Base-by-base conservation (phyloP, 345 rosid species). In the Clarkia xantiana region DNA sequence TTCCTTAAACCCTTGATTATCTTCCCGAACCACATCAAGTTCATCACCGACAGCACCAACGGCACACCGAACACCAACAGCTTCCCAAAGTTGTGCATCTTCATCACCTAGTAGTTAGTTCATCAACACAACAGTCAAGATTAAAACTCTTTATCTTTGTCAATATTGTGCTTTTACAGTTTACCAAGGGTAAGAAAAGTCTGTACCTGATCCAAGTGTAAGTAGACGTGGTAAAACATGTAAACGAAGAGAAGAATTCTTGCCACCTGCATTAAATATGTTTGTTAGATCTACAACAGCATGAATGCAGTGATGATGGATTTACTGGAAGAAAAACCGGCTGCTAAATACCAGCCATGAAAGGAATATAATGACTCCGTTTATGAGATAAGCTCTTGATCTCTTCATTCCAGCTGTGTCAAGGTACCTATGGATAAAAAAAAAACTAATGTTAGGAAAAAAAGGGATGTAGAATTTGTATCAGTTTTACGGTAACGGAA, bases 21-120 rank as follows among this genome's bases (percentile, higher is more conserved):
- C 74, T 78, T 78, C 55, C 66, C 60, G 55, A 78, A 75, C 84
- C 80, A 78, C 58, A 71, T 60, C 51, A 72, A 52, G 72, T 78
- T 78, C 80, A 78, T 70, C 18, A 65, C 60, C 7, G 67, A 58
- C 18, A 75, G 72, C 45, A 55, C 64, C 11, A 18, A 11, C 1
- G 84, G 80, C 55, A 68, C 80, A 18, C 57, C 47, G 5, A 57
- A 43, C 10, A 55, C 68, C 41, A 78, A 49, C 11, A 58, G n/a
- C 15, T 18, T 57, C 49, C 80, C 80, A 45, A 53, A 63, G 1
- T 17, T 22, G 12, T 44, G 54, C 65, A 78, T n/a, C 57, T 61
- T 67, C 62, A 57, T 61, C 16, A 78, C 67, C 84, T 78, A n/a
- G n/a, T n/a, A n/a, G 74, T 22, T n/a, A n/a, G n/a, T 22, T 29